Evolutionary conservation across 108 stramenopile genomes (phyloP), one percentile per base, ranked within the genome.

Genomic region (Poteriospumella lacustris): DNA sequence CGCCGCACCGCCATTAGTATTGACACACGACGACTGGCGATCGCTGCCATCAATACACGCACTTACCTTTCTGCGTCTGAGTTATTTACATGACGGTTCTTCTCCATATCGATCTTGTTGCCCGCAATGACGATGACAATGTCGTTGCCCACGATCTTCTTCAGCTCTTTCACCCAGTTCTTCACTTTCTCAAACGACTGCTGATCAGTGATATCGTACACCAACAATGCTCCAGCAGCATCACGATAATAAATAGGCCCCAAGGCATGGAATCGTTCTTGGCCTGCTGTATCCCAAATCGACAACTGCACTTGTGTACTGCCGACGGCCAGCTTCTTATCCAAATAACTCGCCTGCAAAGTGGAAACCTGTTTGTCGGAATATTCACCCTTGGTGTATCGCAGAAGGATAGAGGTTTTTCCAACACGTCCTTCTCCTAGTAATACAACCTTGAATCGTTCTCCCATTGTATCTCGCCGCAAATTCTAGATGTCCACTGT

Each of bases 391-490:
- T 79, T 78, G 43, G 80, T 42, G 52, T 82, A 90, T 2, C 87
- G 68, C n/a, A 88, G 78, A 28, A 90, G 56, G 36, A 90, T 90
- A 29, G 88, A 88, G 19, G 89, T 90, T 44, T 90, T 90, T 2
- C 89, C 89, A 0, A 90, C 89, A 15, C 88, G 81, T 33, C 87
- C 86, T 73, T 76, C 59, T 56, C 67, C 70, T 42, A 83, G 31
- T 24, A 75, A 44, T 40, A 80, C 78, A 40, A 79, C 33, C 73
- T 81, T 72, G 38, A 77, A 77, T 15, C 58, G 39, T 2, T 29
- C 34, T 28, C 69, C 3, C 69, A 24, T 12, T 15, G 62, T n/a
- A n/a, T n/a, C n/a, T n/a, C n/a, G n/a, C n/a, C n/a, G n/a, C n/a
- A n/a, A n/a, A n/a, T n/a, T n/a, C n/a, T n/a, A n/a, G n/a, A n/a